Base-by-base conservation (phyloP, 306 rosid genomes). In the Quercus agrifolia region DNA sequence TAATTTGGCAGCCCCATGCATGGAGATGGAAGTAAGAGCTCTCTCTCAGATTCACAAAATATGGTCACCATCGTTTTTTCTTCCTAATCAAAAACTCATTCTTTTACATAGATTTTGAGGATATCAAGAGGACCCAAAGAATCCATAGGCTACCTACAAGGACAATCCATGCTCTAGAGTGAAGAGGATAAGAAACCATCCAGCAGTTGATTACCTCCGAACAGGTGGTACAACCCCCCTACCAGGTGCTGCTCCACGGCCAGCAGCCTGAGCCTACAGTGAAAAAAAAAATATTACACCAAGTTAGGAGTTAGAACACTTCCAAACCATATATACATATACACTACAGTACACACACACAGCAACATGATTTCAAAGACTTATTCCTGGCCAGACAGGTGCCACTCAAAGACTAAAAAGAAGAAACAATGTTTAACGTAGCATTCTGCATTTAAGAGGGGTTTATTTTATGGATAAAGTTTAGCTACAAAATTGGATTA, bases 221-320 rank as follows among this genome's bases (percentile, higher is more conserved):
- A 82, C 94, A 2, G 97, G 91, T 18, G 98, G 99, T 51, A 78
- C 90, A 73, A 18, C 92, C 5, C 99, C 99, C 86, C 98, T 87
- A 74, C 98, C 99, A 79, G 92, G 80, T 25, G 92, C 74, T 76
- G 92, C 84, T 86, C 99, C 99, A 74, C 99, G 99, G 21, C 99
- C 99, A 25, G 96, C 92, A 84, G 99, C 98, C 79, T 91, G 98
- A 85, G 99, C 99, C 97, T 93, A 78, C 79, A 68, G 27, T 4
- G 4, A 33, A 71, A 44, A 6, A 6, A 6, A 81, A 66, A 33
- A 38, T n/a, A 68, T 75, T 62, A 79, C 19, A 33, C 27, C 17
- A 68, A 21, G 71, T 87, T 58, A 86, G 1, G 33, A 25, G 68
- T 85, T 64, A 87, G 1, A 28, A 58, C 59, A 44, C 56, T 44